Percentiles rank a stretch among this genome's conserved stretches.
These are phyloP conservation scores for Chaetomium tenue DNA, from an alignment of 495 filamentous ascomycete species.

Conservation along the genomic window DNA sequence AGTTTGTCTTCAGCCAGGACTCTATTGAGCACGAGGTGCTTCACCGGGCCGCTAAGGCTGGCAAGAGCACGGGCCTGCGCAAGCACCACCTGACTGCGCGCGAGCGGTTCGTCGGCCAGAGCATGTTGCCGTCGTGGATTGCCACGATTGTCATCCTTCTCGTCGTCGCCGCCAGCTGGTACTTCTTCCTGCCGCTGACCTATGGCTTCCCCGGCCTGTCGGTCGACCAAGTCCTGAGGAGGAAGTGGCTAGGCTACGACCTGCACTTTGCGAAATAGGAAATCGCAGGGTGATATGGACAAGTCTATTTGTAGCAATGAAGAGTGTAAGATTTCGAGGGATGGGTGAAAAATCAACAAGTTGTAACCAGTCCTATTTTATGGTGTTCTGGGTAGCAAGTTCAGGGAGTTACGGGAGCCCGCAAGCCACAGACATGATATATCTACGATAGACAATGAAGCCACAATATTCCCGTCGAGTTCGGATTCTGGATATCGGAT, in stretches of 20 bases:
- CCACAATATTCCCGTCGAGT: not conserved
- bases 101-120: slow-evolving; percentile 78
- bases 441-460: not conserved
- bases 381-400: not conserved
- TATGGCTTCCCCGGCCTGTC: slow-evolving; percentile 92
- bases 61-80: slow-evolving; percentile 47
- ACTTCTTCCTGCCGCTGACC: slow-evolving; percentile 90
- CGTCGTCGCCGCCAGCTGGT: slow-evolving; percentile 73
- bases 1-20: slow-evolving; percentile 93
- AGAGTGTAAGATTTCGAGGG: slow-evolving; percentile 13
- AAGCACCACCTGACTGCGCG: slow-evolving; percentile 64
- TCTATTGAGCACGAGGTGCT: slow-evolving; percentile 55
- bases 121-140: slow-evolving; percentile 72
- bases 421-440: not conserved
- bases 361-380: not conserved
- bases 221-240: slow-evolving; percentile 72
- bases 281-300: not conserved
- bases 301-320: not conserved
- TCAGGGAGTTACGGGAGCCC: not conserved
- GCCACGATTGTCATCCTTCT: slow-evolving; percentile 68
- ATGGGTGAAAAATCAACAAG: not conserved
- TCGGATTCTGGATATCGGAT: not conserved
- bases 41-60: slow-evolving; percentile 49
- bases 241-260: slow-evolving; percentile 97
- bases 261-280: slow-evolving; percentile 94